These are phyloP conservation scores for Neurospora sp. DNA, from an alignment of 495 filamentous ascomycete species.

Conservation along the genomic window DNA sequence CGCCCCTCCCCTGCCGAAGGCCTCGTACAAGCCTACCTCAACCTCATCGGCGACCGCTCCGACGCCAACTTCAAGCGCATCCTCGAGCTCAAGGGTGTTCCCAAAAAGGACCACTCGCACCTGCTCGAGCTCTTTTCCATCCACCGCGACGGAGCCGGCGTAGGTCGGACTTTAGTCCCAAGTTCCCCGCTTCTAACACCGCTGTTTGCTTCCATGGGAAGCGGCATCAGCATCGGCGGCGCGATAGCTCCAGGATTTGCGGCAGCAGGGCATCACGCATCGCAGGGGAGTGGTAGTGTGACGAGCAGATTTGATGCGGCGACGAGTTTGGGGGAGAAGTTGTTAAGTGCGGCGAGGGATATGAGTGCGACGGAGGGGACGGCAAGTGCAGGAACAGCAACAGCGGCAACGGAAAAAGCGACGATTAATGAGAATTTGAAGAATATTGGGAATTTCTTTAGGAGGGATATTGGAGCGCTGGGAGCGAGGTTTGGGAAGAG, in stretches of 20 bases:
- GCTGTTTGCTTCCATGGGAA: conserved; percentile 33
- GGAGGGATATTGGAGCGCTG: conserved; percentile 75
- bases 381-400: conserved; percentile 43
- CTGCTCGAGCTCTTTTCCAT: conserved; percentile 85
- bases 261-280: conserved; percentile 10
- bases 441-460: conserved; percentile 95
- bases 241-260: conserved; percentile 8
- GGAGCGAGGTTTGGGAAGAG: conserved; percentile 57
- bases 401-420: conserved; percentile 34
- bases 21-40: conserved; percentile 91
- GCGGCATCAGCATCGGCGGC: conserved; percentile 1
- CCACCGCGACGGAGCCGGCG: conserved; percentile 54
- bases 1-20: conserved; percentile 84
- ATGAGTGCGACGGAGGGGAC: conserved; percentile 51
- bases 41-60: conserved; percentile 82
- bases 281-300: conserved; percentile 34
- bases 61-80: conserved; percentile 95
- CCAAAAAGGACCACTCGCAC: conserved; percentile 68
- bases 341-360: conserved; percentile 78
- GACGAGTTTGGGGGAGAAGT: conserved; percentile 54
- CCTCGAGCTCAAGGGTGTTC: conserved; percentile 83
- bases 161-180: conserved; percentile 46
- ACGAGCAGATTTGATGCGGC: conserved; percentile 68
- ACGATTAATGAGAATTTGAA: conserved; percentile 85
- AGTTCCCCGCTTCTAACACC: conserved; percentile 53